Percentiles rank a stretch among this genome's conserved stretches.
Conservation (phyloP, 2,329 filamentous ascomycete species). For the Fusarium stilboides region DNA sequence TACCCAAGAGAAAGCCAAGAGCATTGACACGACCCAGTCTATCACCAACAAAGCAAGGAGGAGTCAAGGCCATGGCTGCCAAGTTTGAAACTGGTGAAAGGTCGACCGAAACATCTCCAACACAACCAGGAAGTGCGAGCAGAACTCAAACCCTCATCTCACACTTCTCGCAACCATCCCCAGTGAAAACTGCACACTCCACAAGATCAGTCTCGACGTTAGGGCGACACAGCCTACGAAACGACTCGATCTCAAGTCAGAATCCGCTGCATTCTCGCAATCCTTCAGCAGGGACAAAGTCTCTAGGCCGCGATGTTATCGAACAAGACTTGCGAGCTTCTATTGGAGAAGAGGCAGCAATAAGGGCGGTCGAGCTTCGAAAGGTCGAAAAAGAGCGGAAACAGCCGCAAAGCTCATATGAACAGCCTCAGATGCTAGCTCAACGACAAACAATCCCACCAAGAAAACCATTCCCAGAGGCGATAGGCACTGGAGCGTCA, state of each 20-base stretch:
- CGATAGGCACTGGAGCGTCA: conserved; percentile 13
- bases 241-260: conserved; percentile 21
- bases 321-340: conserved; percentile 30
- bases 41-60: conserved; percentile 43
- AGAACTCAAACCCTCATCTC: conserved; percentile 43
- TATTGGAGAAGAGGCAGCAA: conserved; percentile 39
- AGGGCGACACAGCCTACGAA: conserved; percentile 12
- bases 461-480: conserved; percentile 25
- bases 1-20: conserved; percentile 29
- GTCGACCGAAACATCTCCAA: conserved; percentile 15
- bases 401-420: background rate
- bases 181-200: conserved; percentile 16
- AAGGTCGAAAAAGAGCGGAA: conserved; percentile 10
- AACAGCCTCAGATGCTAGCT: conserved; percentile 5
- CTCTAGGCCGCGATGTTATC: background rate
- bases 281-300: conserved; percentile 3
- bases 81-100: conserved; percentile 61
- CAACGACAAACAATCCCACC: conserved; percentile 15
- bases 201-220: conserved; percentile 31
- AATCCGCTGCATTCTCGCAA: conserved; percentile 9
- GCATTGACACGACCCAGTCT: conserved; percentile 31
- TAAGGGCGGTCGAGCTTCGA: conserved; percentile 35
- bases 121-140: conserved; percentile 17
- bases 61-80: conserved; percentile 67
- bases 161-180: conserved; percentile 38